phyloP scores from a whole-genome alignment of 1,139 yeast species.

The Kurtzmaniella quercitrusa region DNA sequence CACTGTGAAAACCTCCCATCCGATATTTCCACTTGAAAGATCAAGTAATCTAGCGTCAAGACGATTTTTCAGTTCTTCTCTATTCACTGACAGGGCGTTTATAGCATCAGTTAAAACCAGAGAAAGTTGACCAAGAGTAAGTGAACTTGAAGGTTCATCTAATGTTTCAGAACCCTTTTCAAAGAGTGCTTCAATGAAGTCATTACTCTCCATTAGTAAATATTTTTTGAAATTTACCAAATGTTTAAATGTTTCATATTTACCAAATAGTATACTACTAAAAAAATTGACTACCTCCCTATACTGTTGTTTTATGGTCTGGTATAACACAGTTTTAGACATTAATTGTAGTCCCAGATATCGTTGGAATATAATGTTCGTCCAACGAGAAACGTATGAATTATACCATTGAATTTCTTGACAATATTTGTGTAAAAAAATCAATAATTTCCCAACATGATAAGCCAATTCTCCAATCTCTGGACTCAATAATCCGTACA shows the following conservation, averaged over 20 bases:
- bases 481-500: conserved; percentile 56
- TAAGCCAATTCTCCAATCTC: conserved; percentile 52
- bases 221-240: conserved; percentile 60
- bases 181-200: conserved; percentile 67
- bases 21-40: conserved; percentile 58
- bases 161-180: conserved; percentile 52
- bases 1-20: conserved; percentile 91
- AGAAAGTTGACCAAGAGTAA: conserved; percentile 66
- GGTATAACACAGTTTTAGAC: conserved; percentile 22
- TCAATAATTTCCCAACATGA: conserved; percentile 76
- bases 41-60: conserved; percentile 82
- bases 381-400: conserved; percentile 34
- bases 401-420: conserved; percentile 38
- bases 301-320: conserved; percentile 48
- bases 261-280: conserved; percentile 44
- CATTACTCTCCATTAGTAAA: conserved; percentile 70
- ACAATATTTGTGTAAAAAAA: conserved; percentile 64
- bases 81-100: conserved; percentile 54
- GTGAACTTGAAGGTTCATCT: conserved; percentile 55
- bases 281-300: conserved; percentile 54
- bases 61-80: conserved; percentile 33
- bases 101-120: conserved; percentile 65
- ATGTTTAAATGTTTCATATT: conserved; percentile 53
- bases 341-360: conserved; percentile 23
- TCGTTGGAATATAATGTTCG: conserved; percentile 23